Conservation (phyloP, 139 green algal genomes). For the Trebouxia sp. region DNA sequence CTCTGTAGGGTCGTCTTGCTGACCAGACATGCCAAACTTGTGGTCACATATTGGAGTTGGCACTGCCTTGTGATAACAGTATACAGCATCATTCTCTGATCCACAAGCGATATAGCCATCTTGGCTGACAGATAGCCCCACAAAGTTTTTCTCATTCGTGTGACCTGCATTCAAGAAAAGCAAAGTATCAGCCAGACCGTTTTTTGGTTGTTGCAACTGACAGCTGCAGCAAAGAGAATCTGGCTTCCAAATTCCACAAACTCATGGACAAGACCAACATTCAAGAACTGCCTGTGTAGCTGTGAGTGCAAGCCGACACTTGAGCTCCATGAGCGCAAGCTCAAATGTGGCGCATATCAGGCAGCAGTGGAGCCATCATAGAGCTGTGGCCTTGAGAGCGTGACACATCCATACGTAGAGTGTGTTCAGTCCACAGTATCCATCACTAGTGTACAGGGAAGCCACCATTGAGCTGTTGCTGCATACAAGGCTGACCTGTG, state of each 20-base stretch:
- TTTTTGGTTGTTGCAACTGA: not conserved
- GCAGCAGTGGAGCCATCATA: too few species aligned
- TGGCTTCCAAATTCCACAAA: not conserved
- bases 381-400: too few species aligned
- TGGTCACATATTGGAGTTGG: constrained; percentile 35
- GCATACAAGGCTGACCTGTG: constrained; percentile 13
- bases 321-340: too few species aligned
- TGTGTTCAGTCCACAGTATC: too few species aligned
- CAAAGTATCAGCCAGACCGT: not conserved
- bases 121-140: constrained; percentile 64
- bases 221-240: not conserved
- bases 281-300: not conserved
- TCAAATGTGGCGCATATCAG: too few species aligned
- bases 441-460: not conserved
- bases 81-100: constrained; percentile 70
- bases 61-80: constrained; percentile 54
- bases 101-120: constrained; percentile 72
- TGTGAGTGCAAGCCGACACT: too few species aligned
- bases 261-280: not conserved
- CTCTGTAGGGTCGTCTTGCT: constrained; percentile 30
- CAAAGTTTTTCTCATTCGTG: constrained; percentile 84
- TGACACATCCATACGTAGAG: too few species aligned
- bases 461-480: too few species aligned
- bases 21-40: constrained; percentile 12
- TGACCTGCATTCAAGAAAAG: constrained; percentile 51